phyloP scores from a whole-genome alignment of 2,329 filamentous ascomycete species.

The Trichoderma citrinoviride region DNA sequence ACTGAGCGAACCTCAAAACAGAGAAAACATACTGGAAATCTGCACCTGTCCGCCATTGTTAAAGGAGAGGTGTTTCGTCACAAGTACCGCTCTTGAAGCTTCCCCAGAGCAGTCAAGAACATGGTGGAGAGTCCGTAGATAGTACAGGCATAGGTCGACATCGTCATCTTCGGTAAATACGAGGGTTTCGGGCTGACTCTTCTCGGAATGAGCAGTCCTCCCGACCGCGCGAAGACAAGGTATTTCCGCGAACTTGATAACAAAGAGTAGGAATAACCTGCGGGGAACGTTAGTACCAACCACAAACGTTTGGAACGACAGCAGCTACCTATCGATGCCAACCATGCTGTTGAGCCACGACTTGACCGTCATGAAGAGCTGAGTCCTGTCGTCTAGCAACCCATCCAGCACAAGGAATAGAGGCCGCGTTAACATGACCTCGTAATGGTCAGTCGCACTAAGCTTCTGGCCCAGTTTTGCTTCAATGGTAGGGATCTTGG shows the following conservation, averaged over 20 bases:
- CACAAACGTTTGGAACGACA: background rate
- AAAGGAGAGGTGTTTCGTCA: slow-evolving; percentile 51
- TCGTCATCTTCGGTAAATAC: slow-evolving; percentile 59
- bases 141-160: slow-evolving; percentile 73
- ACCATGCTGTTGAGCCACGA: slow-evolving; percentile 73
- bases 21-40: slow-evolving; percentile 49
- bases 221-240: slow-evolving; percentile 44
- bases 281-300: background rate
- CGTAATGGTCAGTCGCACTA: slow-evolving; percentile 60
- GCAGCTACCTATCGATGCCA: slow-evolving; percentile 59
- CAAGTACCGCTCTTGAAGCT: slow-evolving; percentile 67
- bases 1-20: background rate
- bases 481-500: slow-evolving; percentile 44
- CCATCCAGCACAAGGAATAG: slow-evolving; percentile 79
- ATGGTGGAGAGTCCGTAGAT: slow-evolving; percentile 71
- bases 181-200: slow-evolving; percentile 13
- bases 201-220: slow-evolving; percentile 24
- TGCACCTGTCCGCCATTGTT: slow-evolving; percentile 30
- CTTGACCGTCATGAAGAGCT: slow-evolving; percentile 72
- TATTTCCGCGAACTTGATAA: slow-evolving; percentile 56
- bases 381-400: slow-evolving; percentile 67
- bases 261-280: slow-evolving; percentile 61
- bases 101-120: slow-evolving; percentile 66
- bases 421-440: slow-evolving; percentile 75
- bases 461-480: slow-evolving; percentile 41